Evolutionary conservation across 306 rosid species (phyloP).

Genomic region (Gynostemma pentaphyllum): DNA sequence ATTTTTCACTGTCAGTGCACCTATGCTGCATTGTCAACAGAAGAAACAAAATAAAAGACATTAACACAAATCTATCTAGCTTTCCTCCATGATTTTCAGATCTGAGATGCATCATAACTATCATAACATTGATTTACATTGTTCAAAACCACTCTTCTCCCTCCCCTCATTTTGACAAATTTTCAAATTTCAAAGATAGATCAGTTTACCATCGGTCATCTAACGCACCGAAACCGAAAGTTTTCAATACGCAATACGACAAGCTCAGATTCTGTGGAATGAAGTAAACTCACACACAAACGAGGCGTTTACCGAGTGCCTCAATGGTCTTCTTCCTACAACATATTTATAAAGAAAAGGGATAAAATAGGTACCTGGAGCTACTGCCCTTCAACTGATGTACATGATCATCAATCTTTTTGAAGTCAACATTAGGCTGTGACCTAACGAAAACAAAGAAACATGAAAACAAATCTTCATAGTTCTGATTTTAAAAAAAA

Average conservation of each 20-base stretch:
- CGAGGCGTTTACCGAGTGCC: background rate
- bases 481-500: too few relatives aligned
- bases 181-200: background rate
- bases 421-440: conserved; percentile 66
- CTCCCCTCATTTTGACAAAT: too few relatives aligned
- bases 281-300: background rate
- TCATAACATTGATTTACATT: background rate
- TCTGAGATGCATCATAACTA: background rate
- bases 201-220: background rate
- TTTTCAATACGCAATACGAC: background rate
- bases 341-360: background rate
- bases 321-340: background rate
- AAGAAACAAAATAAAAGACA: background rate
- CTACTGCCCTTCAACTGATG: conserved; percentile 98
- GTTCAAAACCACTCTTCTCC: background rate
- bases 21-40: conserved; percentile 42
- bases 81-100: background rate
- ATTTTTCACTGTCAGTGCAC: conserved; percentile 86
- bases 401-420: conserved; percentile 83
- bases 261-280: background rate
- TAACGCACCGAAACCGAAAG: too few relatives aligned
- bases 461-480: background rate
- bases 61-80: background rate
- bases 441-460: conserved; percentile 28
- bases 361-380: conserved; percentile 62